Base-by-base conservation (phyloP, 768 basidiomycete genomes). In the Kwoniella botswanensis region DNA sequence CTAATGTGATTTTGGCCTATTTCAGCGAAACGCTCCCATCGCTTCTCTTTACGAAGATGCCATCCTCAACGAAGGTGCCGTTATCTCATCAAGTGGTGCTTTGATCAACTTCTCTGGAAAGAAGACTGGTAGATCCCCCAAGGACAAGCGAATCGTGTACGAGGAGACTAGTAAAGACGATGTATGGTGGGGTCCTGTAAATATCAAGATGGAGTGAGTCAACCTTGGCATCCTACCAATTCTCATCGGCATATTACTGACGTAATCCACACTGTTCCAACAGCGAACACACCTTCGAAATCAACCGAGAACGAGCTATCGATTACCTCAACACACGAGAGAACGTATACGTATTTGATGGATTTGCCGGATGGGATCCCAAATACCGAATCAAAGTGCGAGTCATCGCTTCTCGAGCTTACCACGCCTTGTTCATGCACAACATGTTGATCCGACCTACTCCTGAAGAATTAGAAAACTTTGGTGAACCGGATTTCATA, bases 401-500 rank as follows among this genome's bases (percentile, higher is more conserved):
- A 74, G 95, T 99, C 75, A 96, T 99, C 82, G 97, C 96, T 76
- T 94, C 94, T 24, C 90, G 97, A 67, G 97, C 97, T 42, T 99
- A 99, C 86, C 97, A 99, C 85, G 97, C 96, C 41, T 88, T 97
- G 70, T 99, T 94, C 87, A 98, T 98, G 94, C 92, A 98, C 86
- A 98, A 98, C 88, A 98, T 99, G 97, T 89, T 99, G 71, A 99
- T 99, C 84, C 93, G 97, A 68, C 97, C 97, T 53, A 96, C 95
- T 5, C 90, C 92, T 67, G 92, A 95, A 77, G 94, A 99, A 85
- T 89, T 99, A 53, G 90, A 89, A 72, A 88, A 91, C 82, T 99
- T 97, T 82, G 97, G 96, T 82, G 93, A 96, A 80, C 97, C 97
- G 56, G 97, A 99, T 82, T 99, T 99, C 85, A 97, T 94, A 86